Evolutionary conservation across 2,329 filamentous ascomycete species (phyloP).

Genomic region (Endothia cerciana): DNA sequence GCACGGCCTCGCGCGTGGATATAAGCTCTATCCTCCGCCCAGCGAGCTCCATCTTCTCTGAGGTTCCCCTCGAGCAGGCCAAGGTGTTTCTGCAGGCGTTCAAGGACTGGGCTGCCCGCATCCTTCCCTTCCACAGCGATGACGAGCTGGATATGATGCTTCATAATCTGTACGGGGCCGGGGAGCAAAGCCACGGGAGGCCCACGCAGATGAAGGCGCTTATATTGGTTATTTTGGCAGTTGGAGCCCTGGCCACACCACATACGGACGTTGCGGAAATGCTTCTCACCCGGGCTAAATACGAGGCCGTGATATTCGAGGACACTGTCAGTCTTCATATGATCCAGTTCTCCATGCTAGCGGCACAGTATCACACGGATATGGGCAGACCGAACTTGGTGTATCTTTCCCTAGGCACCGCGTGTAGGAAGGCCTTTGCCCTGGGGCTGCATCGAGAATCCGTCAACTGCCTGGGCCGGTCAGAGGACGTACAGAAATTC

Average conservation of each 20-base stretch:
- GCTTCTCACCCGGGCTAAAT: conserved; percentile 35
- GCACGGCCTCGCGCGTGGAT: conserved; percentile 34
- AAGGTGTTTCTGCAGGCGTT: conserved; percentile 31
- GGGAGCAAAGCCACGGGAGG: conserved; percentile 15
- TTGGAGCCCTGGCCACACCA: conserved; percentile 35
- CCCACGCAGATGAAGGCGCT: conserved; percentile 34
- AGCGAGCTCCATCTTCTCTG: conserved; percentile 13
- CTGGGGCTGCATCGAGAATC: conserved; percentile 37
- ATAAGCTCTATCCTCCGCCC: conserved; percentile 22
- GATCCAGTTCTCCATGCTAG: conserved; percentile 36
- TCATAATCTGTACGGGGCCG: conserved; percentile 29
- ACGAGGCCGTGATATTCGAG: conserved; percentile 34
- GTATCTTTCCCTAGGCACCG: conserved; percentile 36
- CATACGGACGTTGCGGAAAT: conserved; percentile 35
- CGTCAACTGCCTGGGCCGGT: conserved; percentile 26
- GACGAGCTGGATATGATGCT: conserved; percentile 33
- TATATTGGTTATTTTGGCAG: conserved; percentile 33
- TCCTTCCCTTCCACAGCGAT: conserved; percentile 32
- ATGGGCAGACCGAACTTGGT: conserved; percentile 38
- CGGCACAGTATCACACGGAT: conserved; percentile 36
- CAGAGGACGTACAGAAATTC: conserved; percentile 33
- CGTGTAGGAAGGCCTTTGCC: conserved; percentile 36
- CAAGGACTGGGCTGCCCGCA: conserved; percentile 29
- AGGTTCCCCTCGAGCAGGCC: conserved; percentile 30
- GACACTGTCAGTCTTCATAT: conserved; percentile 39